Percentiles rank a stretch among this genome's conserved stretches.
phyloP scores from a whole-genome alignment of 495 filamentous ascomycete genomes.

The Pseudoneurospora amorphoporcata region DNA sequence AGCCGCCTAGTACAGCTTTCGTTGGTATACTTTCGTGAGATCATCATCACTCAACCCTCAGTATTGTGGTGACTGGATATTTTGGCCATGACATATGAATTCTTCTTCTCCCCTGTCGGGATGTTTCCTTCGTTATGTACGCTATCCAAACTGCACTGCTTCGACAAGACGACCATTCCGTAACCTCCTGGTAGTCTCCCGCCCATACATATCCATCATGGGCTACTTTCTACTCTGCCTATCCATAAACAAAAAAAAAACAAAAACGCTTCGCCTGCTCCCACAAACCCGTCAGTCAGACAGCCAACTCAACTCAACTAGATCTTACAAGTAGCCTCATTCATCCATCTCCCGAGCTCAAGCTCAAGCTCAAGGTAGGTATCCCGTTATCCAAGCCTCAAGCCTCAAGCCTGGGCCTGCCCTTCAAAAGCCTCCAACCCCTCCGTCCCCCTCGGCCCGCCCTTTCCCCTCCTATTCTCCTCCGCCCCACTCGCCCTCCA shows the following conservation, averaged over 20 bases:
- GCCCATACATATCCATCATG: neutral
- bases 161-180: neutral
- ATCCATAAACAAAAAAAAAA: too few relatives aligned
- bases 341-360: too few relatives aligned
- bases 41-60: neutral
- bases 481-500: slow-evolving; percentile 83
- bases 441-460: slow-evolving; percentile 40
- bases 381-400: too few relatives aligned
- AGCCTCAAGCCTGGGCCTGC: neutral
- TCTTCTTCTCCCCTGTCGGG: neutral
- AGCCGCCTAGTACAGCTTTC: neutral
- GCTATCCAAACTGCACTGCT: neutral
- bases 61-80: too few relatives aligned
- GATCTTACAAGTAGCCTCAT: neutral
- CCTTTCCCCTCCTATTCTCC: slow-evolving; percentile 41
- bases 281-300: neutral
- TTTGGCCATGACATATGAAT: too few relatives aligned
- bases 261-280: neutral
- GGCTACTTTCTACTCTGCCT: too few relatives aligned
- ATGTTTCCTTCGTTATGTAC: neutral
- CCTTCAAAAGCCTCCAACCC: slow-evolving; percentile 31
- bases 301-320: neutral
- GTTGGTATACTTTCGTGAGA: neutral
- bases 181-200: neutral
- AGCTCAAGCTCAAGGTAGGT: neutral